Evolutionary conservation across 495 filamentous ascomycete species (phyloP), one percentile per base, ranked within the genome.

Genomic region (Aspergillus kassunensis): DNA sequence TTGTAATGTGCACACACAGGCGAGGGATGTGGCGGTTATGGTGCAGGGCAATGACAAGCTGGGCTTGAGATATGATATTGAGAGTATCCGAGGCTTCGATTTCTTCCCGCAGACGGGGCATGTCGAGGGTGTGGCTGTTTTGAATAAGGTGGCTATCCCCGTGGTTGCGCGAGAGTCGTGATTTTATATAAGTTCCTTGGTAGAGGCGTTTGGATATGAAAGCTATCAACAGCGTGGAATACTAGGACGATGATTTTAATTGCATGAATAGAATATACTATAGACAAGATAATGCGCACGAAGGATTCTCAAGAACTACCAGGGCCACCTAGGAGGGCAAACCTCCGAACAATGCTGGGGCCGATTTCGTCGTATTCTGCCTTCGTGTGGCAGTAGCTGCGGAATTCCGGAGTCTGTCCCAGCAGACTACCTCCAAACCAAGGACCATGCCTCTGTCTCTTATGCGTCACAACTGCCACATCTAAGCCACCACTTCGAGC

Each of bases 41-140:
- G 89, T 95, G 0, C 77, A 84, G 45, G 88, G 87, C 16, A 66
- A 76, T 40, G 64, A 68, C 37, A 73, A 72, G 58, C 68, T 69
- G 10, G 67, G 75, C 43, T 74, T 77, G 23, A 72, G 78, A 40
- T 98, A 96, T 70, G 81, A 85, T 66, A 89, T 98, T 60, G 95
- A 98, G 76, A 95, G 89, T 63, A 72, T 98, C 29, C 78, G 85
- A 40, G 93, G 91, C 4, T 97, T 97, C 64, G 93, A 98, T 62
- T 98, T 98, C 73, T 98, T 98, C 69, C 93, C 93, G 39, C 93
- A 97, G 77, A 97, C 93, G 20, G 84, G 90, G 6, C 93, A 98
- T 78, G 93, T 97, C 0, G 93, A 98, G 68, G 88, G 93, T 35
- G 90, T 97, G 49, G 93, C 88, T 29, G 82, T 97, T 23, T 67